phyloP scores from a whole-genome alignment of 2,329 filamentous ascomycete species.

The Stemphylium beticola region DNA sequence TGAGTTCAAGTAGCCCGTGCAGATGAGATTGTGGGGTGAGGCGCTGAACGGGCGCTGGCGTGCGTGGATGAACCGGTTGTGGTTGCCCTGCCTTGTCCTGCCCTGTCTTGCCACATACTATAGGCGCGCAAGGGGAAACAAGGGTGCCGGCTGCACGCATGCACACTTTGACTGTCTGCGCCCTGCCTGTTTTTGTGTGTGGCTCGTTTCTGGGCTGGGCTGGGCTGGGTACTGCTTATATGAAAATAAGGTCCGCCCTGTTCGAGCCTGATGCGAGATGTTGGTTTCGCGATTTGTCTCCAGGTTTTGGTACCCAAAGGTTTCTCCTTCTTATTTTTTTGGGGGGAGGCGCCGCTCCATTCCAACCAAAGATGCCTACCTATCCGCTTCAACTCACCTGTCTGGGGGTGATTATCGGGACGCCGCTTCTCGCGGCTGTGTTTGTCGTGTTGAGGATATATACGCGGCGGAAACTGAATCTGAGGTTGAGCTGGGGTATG shows the following conservation, averaged over 20 bases:
- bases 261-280: constrained; percentile 19
- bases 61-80: no score
- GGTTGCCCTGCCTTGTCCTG: not conserved
- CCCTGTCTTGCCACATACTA: constrained; percentile 21
- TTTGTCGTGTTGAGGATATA: constrained; percentile 48
- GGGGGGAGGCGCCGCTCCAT: no score
- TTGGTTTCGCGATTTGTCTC: constrained; percentile 37
- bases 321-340: no score
- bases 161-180: no score
- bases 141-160: constrained; percentile 9
- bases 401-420: constrained; percentile 46
- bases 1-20: no score
- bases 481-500: constrained; percentile 47
- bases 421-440: constrained; percentile 40
- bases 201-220: no score
- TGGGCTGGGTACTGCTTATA: constrained; percentile 23
- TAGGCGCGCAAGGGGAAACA: constrained; percentile 11
- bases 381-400: constrained; percentile 49
- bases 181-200: no score
- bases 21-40: constrained; percentile 25
- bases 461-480: constrained; percentile 46
- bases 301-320: constrained; percentile 16
- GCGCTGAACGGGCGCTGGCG: no score
- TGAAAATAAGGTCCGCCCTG: constrained; percentile 33
- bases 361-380: constrained; percentile 45